Conservation (phyloP, 2,329 filamentous ascomycete species). For the Pyricularia grisea region DNA sequence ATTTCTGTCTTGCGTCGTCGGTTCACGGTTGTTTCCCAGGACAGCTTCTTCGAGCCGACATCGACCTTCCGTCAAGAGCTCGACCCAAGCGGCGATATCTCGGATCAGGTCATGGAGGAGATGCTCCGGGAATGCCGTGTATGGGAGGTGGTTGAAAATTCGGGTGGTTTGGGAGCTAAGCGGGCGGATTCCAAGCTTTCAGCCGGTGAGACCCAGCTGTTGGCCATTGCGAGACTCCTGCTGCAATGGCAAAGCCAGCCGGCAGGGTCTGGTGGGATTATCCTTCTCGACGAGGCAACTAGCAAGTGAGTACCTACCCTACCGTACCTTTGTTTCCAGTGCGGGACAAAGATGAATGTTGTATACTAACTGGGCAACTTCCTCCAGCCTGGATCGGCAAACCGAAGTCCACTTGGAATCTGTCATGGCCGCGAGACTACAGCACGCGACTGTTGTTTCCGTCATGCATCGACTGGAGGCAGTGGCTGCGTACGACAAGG, state of each 20-base stretch:
- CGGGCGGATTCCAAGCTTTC: constrained; percentile 24
- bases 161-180: constrained; percentile 25
- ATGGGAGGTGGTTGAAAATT: constrained; percentile 26
- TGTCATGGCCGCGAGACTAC: constrained; percentile 8
- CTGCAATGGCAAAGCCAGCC: background rate
- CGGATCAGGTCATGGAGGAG: constrained; percentile 29
- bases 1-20: constrained; percentile 15
- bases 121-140: constrained; percentile 33
- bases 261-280: constrained; percentile 12
- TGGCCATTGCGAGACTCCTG: constrained; percentile 27
- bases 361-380: background rate
- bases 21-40: constrained; percentile 38
- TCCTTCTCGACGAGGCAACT: constrained; percentile 32
- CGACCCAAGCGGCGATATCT: constrained; percentile 27
- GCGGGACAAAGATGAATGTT: background rate
- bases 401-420: constrained; percentile 11
- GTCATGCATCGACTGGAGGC: constrained; percentile 13
- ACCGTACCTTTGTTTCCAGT: background rate
- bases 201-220: constrained; percentile 38
- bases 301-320: constrained; percentile 19
- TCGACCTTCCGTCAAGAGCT: constrained; percentile 32
- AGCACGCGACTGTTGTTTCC: constrained; percentile 10
- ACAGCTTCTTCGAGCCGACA: constrained; percentile 16
- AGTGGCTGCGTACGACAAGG: constrained; percentile 14
- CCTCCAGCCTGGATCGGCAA: constrained; percentile 8